Conservation (phyloP, 495 filamentous ascomycete genomes). For the Pyrenula massariospora region DNA sequence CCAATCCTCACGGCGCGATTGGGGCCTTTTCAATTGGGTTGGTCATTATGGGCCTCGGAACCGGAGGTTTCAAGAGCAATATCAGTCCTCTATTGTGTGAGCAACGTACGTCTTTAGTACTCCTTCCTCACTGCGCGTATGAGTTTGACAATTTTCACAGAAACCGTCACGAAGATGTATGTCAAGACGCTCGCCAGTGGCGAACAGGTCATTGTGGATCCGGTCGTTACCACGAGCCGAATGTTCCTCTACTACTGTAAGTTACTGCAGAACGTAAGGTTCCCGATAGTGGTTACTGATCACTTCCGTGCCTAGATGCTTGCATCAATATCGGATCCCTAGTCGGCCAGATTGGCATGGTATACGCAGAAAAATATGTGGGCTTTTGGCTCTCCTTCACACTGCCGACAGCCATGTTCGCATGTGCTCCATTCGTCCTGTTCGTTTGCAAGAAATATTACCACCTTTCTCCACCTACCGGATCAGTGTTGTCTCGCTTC, state of each 20-base stretch:
- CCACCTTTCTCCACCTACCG: constrained; percentile 41
- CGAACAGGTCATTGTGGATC: constrained; percentile 60
- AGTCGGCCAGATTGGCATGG: constrained; percentile 40
- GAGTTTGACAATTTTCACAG: constrained; percentile 45
- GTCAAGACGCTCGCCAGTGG: constrained; percentile 37
- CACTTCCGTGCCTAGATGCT: constrained; percentile 3
- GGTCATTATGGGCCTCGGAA: constrained; percentile 36
- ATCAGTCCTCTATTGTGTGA: constrained; percentile 46
- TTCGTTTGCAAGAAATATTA: constrained; percentile 50
- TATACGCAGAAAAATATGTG: constrained; percentile 61
- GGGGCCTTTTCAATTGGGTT: constrained; percentile 51
- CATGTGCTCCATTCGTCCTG: constrained; percentile 51
- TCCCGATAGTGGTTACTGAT: constrained; percentile 32
- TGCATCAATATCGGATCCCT: constrained; percentile 62
- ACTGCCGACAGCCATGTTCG: constrained; percentile 48
- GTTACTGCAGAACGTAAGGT: not conserved
- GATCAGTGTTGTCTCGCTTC: constrained; percentile 50
- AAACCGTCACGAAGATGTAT: constrained; percentile 22
- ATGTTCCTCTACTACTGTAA: constrained; percentile 30
- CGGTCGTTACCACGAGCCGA: constrained; percentile 41
- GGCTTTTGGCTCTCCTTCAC: constrained; percentile 65
- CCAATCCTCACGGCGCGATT: constrained; percentile 36
- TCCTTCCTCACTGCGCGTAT: constrained; percentile 42
- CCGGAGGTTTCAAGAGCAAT: constrained; percentile 51
- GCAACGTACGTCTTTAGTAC: constrained; percentile 53